Base-by-base conservation (phyloP, 2,329 filamentous ascomycete species). In the Claviceps purpurea region DNA sequence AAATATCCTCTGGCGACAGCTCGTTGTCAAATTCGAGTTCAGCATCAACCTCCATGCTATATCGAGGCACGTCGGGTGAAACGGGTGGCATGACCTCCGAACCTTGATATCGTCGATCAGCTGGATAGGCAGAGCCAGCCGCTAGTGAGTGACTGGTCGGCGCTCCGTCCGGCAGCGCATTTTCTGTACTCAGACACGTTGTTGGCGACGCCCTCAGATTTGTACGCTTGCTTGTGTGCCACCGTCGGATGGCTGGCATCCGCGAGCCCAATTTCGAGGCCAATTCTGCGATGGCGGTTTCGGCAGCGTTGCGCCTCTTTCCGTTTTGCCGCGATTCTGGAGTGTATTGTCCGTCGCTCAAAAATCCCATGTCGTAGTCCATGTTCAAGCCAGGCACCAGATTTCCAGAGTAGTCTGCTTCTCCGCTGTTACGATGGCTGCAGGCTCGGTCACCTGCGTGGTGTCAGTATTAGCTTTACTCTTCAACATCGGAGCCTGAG, bases 121-220 rank as follows among this genome's bases (percentile, higher is more conserved):
- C 61, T 8, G 64, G 61, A 55, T 73, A 70, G 30, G 10, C 30
- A 1, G 80, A 78, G 38, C 77, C 76, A 11, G 87, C 88, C 50
- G 87, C 72, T n/a, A 85, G 90, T 1, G 88, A 86, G 50, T 86
- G 79, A 59, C 87, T 87, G 59, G 87, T 87, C 2, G 88, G 91
- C 2, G 83, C 76, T 7, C 82, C 77, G 48, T 78, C 73, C 2
- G 83, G 85, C 18, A 73, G 83, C 80, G 83, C 82, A 53, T 84
- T 87, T 62, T 95, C 89, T 49, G 95, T 78, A 16, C 81, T 87
- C 24, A 91, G 76, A 61, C 96, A 91, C 43, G 93, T 95, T 56
- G 84, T 84, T 0, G 89, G 85, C 0, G 72, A 74, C 13, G 73
- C 68, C 46, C 72, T 71, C 14, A 70, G 64, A 51, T 71, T 72